Evolutionary conservation across 2,329 filamentous ascomycete species (phyloP).

Genomic region (Monosporascus sp.): DNA sequence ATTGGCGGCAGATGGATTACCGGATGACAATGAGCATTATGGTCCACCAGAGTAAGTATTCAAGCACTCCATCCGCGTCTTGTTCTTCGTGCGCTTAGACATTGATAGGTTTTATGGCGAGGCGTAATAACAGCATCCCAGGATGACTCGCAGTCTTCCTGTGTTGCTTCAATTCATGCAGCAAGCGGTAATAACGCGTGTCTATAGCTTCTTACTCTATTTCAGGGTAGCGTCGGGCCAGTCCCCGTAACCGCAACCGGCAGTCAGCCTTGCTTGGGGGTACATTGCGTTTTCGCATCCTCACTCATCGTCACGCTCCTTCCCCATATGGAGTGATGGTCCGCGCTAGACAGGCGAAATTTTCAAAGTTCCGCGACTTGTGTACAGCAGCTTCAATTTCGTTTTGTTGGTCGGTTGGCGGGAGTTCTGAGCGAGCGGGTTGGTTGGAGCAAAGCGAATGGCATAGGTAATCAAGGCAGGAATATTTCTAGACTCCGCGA

Average conservation of each 20-base stretch:
- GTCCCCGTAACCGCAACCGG: too few species aligned
- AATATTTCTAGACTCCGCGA: not conserved
- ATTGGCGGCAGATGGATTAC: slow-evolving; percentile 20
- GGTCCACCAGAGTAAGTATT: slow-evolving; percentile 21
- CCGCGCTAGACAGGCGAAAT: not conserved
- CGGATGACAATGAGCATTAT: slow-evolving; percentile 17
- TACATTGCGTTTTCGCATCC: too few species aligned
- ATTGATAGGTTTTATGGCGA: slow-evolving; percentile 22
- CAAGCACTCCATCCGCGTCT: not conserved
- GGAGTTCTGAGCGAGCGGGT: not conserved
- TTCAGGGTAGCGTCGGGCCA: too few species aligned
- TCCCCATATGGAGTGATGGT: too few species aligned
- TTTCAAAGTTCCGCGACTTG: not conserved
- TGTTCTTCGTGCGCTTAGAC: slow-evolving; percentile 3
- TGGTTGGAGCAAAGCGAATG: not conserved
- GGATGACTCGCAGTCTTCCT: too few species aligned
- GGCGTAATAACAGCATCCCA: slow-evolving; percentile 12
- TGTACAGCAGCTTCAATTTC: not conserved
- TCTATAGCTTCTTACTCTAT: too few species aligned
- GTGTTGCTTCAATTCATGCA: too few species aligned
- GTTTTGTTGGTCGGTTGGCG: not conserved
- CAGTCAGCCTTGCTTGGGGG: too few species aligned
- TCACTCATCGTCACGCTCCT: too few species aligned
- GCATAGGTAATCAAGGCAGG: not conserved
- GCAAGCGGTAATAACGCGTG: too few species aligned